Base-by-base conservation (phyloP, 1,284 basidiomycete species). In the Phenoliferia sp. region DNA sequence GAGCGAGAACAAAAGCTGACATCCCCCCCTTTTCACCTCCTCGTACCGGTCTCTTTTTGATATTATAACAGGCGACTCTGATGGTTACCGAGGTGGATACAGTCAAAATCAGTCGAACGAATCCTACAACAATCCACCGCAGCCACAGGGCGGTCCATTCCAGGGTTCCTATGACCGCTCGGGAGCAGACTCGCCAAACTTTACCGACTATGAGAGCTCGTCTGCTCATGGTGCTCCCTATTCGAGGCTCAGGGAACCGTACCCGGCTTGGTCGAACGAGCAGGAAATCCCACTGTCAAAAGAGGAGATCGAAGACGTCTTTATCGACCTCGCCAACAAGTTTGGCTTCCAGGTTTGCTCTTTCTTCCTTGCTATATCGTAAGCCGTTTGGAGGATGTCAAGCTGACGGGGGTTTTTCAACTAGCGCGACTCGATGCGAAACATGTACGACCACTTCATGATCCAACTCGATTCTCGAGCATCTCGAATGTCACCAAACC, bases 281-380 rank as follows among this genome's bases (percentile, higher is more conserved):
- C 88, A 91, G 62, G 88, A 93, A 75, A 96, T 97, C 69, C 95
- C 95, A 17, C 83, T 99, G 16, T 94, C 93, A 36, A 98, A 97
- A 82, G 95, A 99, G 76, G 96, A 99, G 82, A 98, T 99, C 68
- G 95, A 99, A 80, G 95, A 99, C 78, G 92, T 99, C 64, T 93
- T 99, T 77, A 88, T 98, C 69, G 96, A 99, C 82, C 84, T 99
- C 31, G 90, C 94, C 39, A 94, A 99, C 84, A 99, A 99, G 82
- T 99, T 99, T 80, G 96, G 95, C 73, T 99, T 99, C 80, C 95
- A 94, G 81, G 31, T 31, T 22, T 19, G 31, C 19, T 26, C 31
- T 31, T 19, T 17, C 22, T 58, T 22, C n/a, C 12, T 55, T 55
- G 5, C 54, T 31, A 2, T 31, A 16, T 2, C n/a, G 5, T 55